phyloP scores from a whole-genome alignment of 163 green algal species.

The Prototheca cutis region DNA sequence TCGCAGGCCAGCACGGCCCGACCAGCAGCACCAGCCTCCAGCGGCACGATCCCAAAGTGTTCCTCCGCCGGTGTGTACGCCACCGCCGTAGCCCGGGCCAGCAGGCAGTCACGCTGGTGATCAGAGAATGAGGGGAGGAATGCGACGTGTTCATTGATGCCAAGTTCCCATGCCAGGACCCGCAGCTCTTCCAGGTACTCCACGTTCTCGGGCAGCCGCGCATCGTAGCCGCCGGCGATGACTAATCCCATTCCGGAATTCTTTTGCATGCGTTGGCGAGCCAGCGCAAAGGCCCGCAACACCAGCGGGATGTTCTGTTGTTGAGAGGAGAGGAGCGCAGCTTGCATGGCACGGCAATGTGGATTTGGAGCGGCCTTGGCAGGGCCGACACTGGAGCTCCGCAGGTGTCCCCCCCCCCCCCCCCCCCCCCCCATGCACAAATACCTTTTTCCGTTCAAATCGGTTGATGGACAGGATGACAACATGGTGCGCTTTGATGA shows the following conservation, averaged over 20 bases:
- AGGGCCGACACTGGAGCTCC: no score
- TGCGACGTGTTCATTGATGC: slow-evolving; percentile 35
- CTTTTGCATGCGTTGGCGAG: no score
- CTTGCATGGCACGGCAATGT: no score
- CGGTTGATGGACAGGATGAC: slow-evolving; percentile 94
- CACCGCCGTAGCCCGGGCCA: slow-evolving; percentile 49
- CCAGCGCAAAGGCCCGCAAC: no score
- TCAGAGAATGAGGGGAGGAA: slow-evolving; percentile 70
- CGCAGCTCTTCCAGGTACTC: slow-evolving; percentile 63
- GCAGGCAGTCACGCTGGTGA: slow-evolving; percentile 36
- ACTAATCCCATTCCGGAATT: slow-evolving; percentile 20
- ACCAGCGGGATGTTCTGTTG: no score
- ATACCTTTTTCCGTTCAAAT: slow-evolving; percentile 94
- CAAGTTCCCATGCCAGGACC: slow-evolving; percentile 31
- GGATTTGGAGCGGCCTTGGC: no score
- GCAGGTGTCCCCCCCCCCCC: neutral
- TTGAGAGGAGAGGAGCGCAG: no score
- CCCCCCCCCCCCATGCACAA: no score
- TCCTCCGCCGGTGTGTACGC: slow-evolving; percentile 89
- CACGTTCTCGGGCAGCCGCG: slow-evolving; percentile 74
- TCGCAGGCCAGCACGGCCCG: slow-evolving; percentile 80
- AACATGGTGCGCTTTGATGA: slow-evolving; percentile 25
- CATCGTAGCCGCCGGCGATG: slow-evolving; percentile 74
- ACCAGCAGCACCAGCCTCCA: slow-evolving; percentile 84
- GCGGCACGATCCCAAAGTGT: slow-evolving; percentile 96